phyloP scores from a whole-genome alignment of 164 flowering plant species.

The Piper betle region DNA sequence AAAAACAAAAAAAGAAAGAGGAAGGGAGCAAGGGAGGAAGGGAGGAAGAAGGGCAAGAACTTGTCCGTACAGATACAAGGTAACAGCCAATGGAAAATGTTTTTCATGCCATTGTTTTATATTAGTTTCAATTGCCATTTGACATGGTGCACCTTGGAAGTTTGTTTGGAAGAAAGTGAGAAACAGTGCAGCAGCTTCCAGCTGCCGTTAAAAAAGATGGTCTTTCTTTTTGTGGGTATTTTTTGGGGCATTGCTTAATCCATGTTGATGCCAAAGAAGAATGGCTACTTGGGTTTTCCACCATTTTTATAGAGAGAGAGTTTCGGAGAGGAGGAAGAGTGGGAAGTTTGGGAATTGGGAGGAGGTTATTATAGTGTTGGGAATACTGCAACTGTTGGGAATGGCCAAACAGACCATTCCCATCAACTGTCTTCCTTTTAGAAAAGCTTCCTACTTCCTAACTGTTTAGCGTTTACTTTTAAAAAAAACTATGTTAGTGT shows the following conservation, averaged over 20 bases:
- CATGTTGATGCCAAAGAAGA: background rate
- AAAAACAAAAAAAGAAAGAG: background rate
- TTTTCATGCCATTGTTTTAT: slow-evolving; percentile 2
- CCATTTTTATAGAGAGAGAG: too few species aligned
- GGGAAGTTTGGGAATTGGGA: background rate
- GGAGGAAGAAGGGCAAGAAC: background rate
- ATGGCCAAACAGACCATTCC: slow-evolving; percentile 2
- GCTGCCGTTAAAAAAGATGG: too few species aligned
- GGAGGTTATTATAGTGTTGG: background rate
- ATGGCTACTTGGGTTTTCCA: background rate
- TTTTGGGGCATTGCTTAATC: background rate
- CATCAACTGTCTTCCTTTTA: background rate
- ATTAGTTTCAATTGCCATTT: too few species aligned
- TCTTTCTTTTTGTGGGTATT: too few species aligned
- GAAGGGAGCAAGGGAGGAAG: slow-evolving; percentile 1
- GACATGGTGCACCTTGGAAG: too few species aligned
- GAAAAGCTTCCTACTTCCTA: too few species aligned
- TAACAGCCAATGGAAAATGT: background rate
- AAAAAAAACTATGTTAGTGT: too few species aligned
- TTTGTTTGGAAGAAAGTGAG: background rate
- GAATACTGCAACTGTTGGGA: background rate
- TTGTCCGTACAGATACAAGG: background rate
- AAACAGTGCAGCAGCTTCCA: background rate
- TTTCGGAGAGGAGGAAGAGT: too few species aligned
- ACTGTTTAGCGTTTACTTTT: too few species aligned